phyloP scores from a whole-genome alignment of 768 basidiomycete genomes.

The Pulveroboletus sp. region DNA sequence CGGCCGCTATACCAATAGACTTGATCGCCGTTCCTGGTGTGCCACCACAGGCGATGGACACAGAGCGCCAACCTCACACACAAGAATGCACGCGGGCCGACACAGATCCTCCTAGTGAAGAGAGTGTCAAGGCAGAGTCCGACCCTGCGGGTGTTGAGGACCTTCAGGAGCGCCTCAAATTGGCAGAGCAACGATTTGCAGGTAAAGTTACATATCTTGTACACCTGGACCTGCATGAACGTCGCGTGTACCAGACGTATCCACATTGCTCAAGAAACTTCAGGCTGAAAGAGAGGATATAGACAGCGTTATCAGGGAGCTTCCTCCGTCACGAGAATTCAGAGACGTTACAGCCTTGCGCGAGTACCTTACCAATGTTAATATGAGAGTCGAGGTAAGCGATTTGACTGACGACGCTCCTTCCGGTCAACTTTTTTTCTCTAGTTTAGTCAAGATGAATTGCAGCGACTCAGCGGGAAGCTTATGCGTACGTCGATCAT shows the following conservation, averaged over 20 bases:
- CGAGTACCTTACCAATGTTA: conserved; percentile 65
- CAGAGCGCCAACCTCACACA: not conserved
- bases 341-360: conserved; percentile 62
- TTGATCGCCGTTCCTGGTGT: not conserved
- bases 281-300: conserved; percentile 68
- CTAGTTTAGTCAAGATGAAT: conserved; percentile 72
- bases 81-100: not conserved
- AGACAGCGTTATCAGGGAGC: conserved; percentile 61
- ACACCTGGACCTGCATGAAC: conserved; percentile 1
- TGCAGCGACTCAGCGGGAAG: conserved; percentile 67
- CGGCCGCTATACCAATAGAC: not conserved
- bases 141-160: conserved; percentile 42
- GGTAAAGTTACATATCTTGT: conserved; percentile 38
- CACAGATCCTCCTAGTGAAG: not conserved
- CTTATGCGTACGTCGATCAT: conserved; percentile 56
- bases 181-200: conserved; percentile 73
- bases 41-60: not conserved
- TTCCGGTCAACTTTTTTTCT: not conserved
- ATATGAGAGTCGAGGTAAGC: conserved; percentile 66
- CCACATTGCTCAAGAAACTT: conserved; percentile 69
- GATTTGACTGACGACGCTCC: not conserved
- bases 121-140: not conserved
- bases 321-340: conserved; percentile 66
- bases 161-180: conserved; percentile 59
- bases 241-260: conserved; percentile 52